Evolutionary conservation across 2,329 filamentous ascomycete species (phyloP).

Genomic region (Ampelomyces quisqualis): DNA sequence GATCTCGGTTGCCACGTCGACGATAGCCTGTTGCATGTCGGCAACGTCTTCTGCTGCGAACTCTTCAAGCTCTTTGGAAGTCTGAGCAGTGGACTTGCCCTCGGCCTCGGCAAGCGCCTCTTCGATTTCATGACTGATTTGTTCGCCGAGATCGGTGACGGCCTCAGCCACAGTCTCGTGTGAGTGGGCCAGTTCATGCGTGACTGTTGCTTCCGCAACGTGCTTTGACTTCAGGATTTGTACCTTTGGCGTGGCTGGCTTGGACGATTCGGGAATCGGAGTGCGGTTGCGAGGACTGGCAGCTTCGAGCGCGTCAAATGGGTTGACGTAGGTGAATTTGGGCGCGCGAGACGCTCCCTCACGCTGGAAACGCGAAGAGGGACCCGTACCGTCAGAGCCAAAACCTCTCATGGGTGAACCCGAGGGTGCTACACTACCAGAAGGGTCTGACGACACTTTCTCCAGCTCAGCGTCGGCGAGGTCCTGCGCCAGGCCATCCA

Average conservation of each 20-base stretch:
- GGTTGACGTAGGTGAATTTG: conserved; percentile 70
- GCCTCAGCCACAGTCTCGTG: conserved; percentile 70
- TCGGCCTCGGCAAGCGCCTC: conserved; percentile 60
- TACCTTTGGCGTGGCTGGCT: conserved; percentile 38
- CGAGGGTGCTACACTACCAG: conserved; percentile 26
- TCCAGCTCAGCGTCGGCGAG: conserved; percentile 49
- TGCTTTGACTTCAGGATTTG: conserved; percentile 50
- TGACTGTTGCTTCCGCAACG: conserved; percentile 43
- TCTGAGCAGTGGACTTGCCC: conserved; percentile 43
- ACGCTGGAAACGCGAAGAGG: conserved; percentile 38
- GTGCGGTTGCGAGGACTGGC: conserved; percentile 61
- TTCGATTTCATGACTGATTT: conserved; percentile 62
- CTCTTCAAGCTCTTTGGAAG: conserved; percentile 47
- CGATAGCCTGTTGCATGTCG: conserved; percentile 57
- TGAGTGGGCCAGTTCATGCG: conserved; percentile 29
- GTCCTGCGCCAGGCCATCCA: conserved; percentile 49
- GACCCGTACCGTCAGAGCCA: conserved; percentile 45
- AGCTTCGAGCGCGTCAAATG: conserved; percentile 68
- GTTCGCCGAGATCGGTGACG: conserved; percentile 63
- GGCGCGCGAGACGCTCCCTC: conserved; percentile 38
- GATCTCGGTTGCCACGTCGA: conserved; percentile 50
- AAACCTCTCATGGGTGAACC: conserved; percentile 37
- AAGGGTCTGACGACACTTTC: conserved; percentile 37
- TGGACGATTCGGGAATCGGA: conserved; percentile 27
- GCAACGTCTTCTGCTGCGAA: conserved; percentile 50